These are phyloP conservation scores for Xylariaceae sp. DNA, from an alignment of 2,329 filamentous ascomycete genomes.

Conservation along the genomic window DNA sequence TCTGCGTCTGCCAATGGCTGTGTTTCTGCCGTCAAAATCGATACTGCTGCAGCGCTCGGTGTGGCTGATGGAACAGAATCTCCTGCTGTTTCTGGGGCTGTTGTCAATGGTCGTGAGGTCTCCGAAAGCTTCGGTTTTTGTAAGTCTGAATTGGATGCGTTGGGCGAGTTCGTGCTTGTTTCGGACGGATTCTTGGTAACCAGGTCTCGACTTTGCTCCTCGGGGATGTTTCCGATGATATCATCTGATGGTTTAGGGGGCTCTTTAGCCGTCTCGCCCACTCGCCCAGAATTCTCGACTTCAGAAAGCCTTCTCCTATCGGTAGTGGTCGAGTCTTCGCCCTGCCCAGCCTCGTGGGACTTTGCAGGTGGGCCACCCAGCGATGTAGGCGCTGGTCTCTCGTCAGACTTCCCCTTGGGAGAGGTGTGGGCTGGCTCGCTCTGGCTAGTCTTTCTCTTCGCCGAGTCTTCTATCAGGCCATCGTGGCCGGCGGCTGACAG, in stretches of 20 bases:
- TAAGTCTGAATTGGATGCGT: no score
- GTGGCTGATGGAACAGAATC: no score
- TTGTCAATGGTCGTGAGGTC: no score
- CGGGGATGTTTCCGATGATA: no score
- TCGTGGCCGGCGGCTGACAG: slow-evolving; percentile 25
- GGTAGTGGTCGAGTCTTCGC: neutral
- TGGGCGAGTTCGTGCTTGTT: no score
- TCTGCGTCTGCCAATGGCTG: no score
- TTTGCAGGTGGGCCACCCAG: neutral
- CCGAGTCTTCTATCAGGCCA: slow-evolving; percentile 7
- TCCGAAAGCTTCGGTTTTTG: no score
- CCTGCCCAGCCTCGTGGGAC: neutral
- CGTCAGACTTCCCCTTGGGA: slow-evolving; percentile 8
- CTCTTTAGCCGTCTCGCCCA: neutral
- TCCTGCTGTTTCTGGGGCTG: no score
- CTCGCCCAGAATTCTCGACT: neutral
- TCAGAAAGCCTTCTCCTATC: slow-evolving; percentile 1
- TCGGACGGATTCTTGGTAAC: no score
- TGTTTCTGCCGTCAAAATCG: no score
- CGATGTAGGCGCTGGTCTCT: neutral
- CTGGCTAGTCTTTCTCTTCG: slow-evolving; percentile 18
- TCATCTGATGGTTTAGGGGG: slow-evolving; percentile 10
- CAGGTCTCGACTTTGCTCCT: no score
- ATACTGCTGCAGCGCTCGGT: no score
- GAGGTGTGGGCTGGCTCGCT: slow-evolving; percentile 3